Base-by-base conservation (phyloP, 129 eudicot genomes). In the Erigeron canadensis region DNA sequence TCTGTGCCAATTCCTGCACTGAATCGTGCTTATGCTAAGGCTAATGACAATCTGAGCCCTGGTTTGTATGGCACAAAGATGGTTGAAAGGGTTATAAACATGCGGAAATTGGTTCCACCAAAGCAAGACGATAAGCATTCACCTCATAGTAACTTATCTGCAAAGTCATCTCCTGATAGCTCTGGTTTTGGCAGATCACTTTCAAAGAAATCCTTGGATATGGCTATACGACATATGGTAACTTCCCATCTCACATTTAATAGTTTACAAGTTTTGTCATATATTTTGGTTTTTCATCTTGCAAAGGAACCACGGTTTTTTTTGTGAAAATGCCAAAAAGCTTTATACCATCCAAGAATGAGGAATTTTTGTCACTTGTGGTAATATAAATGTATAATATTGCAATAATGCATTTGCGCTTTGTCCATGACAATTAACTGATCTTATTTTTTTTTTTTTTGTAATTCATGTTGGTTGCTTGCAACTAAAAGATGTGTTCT, bases 191-290 rank as follows among this genome's bases (percentile, higher is more conserved):
- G 98, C 21, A 84, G 98, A 70, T 80, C 90, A 28, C 88, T 94
- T 18, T 94, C 96, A 2, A 94, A 94, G 90, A 94, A 94, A 76
- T 94, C 98, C 10, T 57, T 94, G 68, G 98, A 94, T 75, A 94
- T 94, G 98, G 98, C 98, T 69, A 94, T 94, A 51, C 86, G 98
- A 80, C 98, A 94, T 74, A 94, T 94, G 98, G 98, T 94, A 89
- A 39, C 71, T 60, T 53, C 67, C 42, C 63, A 38, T 75, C 67
- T 75, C 65, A 51, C 79, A 48, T 64, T 12, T 34, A 37, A 10
- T 47, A 50, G 48, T 71, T 58, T 22, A 43, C 65, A 28, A 17
- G n/a, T 34, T 72, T 34, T 11, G 13, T 41, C 54, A 10, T 28
- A 28, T 16, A 9, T 62, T 64, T 41, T 10, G 11, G 47, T 17